phyloP scores from a whole-genome alignment of 192 early-diverging fungal genomes.

The Coemansia sp. region DNA sequence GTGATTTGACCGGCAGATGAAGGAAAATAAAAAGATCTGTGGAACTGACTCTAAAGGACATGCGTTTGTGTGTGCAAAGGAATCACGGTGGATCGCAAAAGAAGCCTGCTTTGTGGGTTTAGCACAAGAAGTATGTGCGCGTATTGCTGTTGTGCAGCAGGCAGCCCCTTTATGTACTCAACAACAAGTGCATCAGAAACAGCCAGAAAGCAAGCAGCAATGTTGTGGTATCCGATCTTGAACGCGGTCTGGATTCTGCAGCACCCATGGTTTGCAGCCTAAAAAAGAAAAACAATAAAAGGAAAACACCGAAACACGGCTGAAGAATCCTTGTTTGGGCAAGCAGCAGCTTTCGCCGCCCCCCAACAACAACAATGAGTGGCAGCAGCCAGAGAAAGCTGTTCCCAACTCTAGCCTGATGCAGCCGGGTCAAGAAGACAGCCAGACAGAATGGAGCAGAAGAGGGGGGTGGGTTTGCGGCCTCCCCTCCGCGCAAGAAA shows the following conservation, averaged over 20 bases:
- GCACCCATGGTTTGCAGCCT: not conserved
- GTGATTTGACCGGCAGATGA: not conserved
- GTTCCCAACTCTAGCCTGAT: too few species aligned
- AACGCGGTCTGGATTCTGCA: too few species aligned
- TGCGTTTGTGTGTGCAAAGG: not conserved
- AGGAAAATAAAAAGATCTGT: not conserved
- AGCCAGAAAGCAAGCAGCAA: too few species aligned
- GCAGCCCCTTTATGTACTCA: not conserved
- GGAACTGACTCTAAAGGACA: not conserved
- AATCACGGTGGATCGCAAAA: not conserved
- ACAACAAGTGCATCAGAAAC: too few species aligned
- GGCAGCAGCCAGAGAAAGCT: not conserved
- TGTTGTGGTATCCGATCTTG: too few species aligned
- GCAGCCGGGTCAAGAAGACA: too few species aligned
- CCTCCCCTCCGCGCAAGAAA: not conserved
- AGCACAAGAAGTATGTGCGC: not conserved
- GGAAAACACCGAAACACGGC: not conserved
- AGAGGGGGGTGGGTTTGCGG: not conserved
- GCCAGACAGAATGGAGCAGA: too few species aligned
- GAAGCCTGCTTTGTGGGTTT: too few species aligned
- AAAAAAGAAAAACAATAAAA: not conserved
- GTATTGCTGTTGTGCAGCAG: not conserved
- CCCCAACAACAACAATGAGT: conserved; percentile 5
- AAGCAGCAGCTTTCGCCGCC: not conserved
- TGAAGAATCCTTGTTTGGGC: not conserved